Evolutionary conservation across 2,329 filamentous ascomycete species (phyloP).

Genomic region (Verticillium nonalfalfae): DNA sequence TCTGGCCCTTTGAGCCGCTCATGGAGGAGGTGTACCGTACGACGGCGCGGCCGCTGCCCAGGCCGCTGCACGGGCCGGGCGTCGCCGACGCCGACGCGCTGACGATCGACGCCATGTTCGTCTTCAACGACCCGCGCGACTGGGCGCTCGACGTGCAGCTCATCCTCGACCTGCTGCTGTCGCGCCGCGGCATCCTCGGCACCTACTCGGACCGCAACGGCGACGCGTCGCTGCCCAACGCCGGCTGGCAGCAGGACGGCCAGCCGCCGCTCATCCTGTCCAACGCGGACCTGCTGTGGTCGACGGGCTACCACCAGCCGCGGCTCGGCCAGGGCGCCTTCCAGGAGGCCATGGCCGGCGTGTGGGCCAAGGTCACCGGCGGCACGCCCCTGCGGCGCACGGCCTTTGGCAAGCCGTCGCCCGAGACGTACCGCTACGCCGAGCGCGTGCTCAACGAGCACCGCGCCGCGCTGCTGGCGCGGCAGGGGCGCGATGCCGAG

Average conservation of each 20-base stretch:
- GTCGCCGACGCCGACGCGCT: constrained; percentile 39
- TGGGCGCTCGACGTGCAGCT: constrained; percentile 89
- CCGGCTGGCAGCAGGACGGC: constrained; percentile 74
- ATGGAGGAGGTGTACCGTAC: constrained; percentile 54
- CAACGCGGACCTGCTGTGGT: constrained; percentile 88
- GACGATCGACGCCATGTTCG: constrained; percentile 84
- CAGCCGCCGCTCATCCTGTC: constrained; percentile 83
- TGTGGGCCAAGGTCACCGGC: constrained; percentile 68
- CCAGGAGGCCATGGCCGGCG: constrained; percentile 70
- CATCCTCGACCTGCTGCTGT: constrained; percentile 77
- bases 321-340: constrained; percentile 91
- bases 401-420: constrained; percentile 78
- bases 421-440: constrained; percentile 75
- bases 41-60: constrained; percentile 52
- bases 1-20: constrained; percentile 78
- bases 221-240: constrained; percentile 54
- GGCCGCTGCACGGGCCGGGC: constrained; percentile 33
- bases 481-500: not conserved
- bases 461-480: constrained; percentile 40
- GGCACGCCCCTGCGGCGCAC: constrained; percentile 54
- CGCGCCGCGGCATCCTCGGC: constrained; percentile 70
- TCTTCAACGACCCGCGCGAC: constrained; percentile 94
- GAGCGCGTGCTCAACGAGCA: constrained; percentile 64
- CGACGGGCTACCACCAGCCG: constrained; percentile 75
- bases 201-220: constrained; percentile 73